phyloP scores from a whole-genome alignment of 2,329 filamentous ascomycete species.

The Hymenoscyphus fructigenus region DNA sequence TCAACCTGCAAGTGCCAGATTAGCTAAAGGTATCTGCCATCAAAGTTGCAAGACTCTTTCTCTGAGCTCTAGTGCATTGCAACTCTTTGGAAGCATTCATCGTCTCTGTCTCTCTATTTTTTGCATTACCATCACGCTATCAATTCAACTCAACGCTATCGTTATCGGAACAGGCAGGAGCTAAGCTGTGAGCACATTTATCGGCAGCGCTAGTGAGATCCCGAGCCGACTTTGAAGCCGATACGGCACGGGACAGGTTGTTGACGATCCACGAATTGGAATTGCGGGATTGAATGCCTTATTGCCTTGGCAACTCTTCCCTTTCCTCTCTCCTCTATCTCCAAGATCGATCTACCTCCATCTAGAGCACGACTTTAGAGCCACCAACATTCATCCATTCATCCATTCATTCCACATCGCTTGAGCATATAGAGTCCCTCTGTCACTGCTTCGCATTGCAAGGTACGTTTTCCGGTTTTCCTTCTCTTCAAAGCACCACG shows the following conservation, averaged over 20 bases:
- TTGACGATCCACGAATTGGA: too few species aligned
- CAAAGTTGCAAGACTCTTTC: neutral
- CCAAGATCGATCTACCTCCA: neutral
- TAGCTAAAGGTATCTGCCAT: neutral
- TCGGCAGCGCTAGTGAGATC: neutral
- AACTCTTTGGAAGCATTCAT: neutral
- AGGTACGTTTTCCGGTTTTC: conserved; percentile 16
- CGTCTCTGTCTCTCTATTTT: neutral
- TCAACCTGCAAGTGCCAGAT: neutral
- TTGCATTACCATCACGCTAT: neutral
- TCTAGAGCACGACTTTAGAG: neutral
- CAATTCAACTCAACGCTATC: neutral
- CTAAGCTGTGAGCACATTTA: neutral
- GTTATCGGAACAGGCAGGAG: neutral
- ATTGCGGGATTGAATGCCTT: neutral
- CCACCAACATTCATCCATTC: neutral
- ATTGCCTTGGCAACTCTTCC: neutral
- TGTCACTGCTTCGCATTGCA: conserved; percentile 11
- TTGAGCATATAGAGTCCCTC: conserved; percentile 17
- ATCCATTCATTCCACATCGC: neutral
- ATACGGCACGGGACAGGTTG: neutral
- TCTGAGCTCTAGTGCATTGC: neutral
- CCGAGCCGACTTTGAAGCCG: neutral
- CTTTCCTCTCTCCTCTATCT: neutral
- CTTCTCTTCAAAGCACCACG: neutral